Percentiles rank a stretch among this genome's conserved stretches.
Evolutionary conservation across 2,329 filamentous ascomycete species (phyloP).

Genomic region (Penicillium sp.): DNA sequence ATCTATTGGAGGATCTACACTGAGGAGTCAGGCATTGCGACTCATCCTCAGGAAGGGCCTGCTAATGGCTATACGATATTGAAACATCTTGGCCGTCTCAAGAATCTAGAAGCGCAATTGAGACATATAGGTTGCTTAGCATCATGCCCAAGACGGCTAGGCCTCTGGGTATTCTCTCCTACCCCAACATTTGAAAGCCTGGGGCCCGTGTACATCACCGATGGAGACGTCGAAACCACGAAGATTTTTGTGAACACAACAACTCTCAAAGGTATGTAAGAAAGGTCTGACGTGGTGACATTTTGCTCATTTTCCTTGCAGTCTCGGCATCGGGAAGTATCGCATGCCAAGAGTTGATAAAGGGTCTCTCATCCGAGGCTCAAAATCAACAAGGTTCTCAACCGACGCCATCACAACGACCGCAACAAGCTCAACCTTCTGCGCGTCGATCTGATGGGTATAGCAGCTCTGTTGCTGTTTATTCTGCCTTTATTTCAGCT

Average conservation of each 20-base stretch:
- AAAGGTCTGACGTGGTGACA: too few species aligned
- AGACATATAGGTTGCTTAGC: conserved; percentile 47
- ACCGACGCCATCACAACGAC: conserved; percentile 33
- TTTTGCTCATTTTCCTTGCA: conserved; percentile 24
- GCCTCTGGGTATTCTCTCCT: conserved; percentile 50
- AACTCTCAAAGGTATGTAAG: conserved; percentile 41
- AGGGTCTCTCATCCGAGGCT: conserved; percentile 42
- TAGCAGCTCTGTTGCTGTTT: conserved; percentile 43
- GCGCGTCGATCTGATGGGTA: conserved; percentile 40
- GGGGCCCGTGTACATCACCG: conserved; percentile 35
- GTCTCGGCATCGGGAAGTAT: conserved; percentile 46
- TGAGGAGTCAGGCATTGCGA: conserved; percentile 42
- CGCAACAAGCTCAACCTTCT: conserved; percentile 32
- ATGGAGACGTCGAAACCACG: conserved; percentile 34
- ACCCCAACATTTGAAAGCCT: conserved; percentile 47
- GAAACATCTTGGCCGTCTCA: conserved; percentile 48
- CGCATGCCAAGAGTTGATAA: conserved; percentile 44
- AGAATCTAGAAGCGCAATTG: conserved; percentile 46
- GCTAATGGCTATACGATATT: conserved; percentile 47
- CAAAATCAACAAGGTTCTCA: conserved; percentile 28
- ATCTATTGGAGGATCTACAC: conserved; percentile 53
- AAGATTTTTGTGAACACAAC: conserved; percentile 41
- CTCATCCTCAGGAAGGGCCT: conserved; percentile 39
- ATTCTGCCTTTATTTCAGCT: conserved; percentile 49
- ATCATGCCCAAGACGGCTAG: conserved; percentile 46